Evolutionary conservation across 441 rosid genomes (phyloP).

Genomic region (Pelargonium fulgidum): DNA sequence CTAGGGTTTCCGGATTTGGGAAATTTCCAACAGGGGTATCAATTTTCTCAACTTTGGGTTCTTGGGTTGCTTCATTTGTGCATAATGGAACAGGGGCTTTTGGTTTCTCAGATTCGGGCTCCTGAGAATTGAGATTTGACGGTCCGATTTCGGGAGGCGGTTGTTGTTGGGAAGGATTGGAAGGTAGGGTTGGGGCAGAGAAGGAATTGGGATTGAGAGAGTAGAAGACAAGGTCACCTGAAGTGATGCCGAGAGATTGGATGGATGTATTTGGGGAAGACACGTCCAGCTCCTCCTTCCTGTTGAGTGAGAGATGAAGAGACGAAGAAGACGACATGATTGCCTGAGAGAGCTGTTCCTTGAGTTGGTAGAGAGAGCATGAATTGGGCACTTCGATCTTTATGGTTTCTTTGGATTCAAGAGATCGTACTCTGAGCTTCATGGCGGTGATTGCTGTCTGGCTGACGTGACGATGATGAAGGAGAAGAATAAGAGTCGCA

Average conservation of each 20-base stretch:
- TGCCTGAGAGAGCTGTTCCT: conserved; percentile 26
- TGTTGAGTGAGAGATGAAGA: conserved; percentile 57
- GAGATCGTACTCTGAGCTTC: conserved; percentile 50
- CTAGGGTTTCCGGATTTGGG: neutral
- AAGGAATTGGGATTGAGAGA: conserved; percentile 29
- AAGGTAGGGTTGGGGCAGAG: conserved; percentile 7
- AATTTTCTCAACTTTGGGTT: conserved; percentile 7
- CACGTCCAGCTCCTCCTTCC: conserved; percentile 46
- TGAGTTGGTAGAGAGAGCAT: conserved; percentile 35
- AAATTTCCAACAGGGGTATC: neutral
- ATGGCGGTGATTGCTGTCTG: conserved; percentile 19
- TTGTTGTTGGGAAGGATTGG: neutral
- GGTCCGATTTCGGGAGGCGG: neutral
- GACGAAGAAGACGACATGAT: conserved; percentile 26
- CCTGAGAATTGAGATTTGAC: neutral
- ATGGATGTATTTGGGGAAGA: conserved; percentile 41
- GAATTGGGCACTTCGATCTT: conserved; percentile 39
- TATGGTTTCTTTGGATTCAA: conserved; percentile 40
- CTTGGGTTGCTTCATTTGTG: neutral
- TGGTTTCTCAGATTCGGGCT: neutral
- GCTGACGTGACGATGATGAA: neutral
- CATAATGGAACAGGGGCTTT: neutral
- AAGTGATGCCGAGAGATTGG: conserved; percentile 52
- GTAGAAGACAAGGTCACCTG: conserved; percentile 68
- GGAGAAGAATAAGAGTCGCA: neutral